Evolutionary conservation across 164 flowering plant genomes (phyloP).

Genomic region (Warburgia ugandensis): DNA sequence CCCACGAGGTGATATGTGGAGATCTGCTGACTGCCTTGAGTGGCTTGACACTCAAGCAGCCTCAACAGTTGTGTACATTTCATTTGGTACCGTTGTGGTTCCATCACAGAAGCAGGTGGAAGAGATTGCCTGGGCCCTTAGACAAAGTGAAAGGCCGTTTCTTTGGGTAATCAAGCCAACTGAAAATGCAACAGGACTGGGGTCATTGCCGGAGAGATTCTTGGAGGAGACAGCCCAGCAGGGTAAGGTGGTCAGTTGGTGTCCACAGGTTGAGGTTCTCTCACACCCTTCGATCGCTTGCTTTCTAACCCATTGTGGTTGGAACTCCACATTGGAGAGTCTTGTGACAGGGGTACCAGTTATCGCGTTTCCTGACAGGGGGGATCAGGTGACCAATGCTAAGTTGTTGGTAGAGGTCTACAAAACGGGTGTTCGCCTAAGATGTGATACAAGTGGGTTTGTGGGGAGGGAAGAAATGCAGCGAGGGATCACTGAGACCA

Average conservation of each 20-base stretch:
- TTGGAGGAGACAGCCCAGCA: neutral
- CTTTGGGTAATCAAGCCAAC: slow-evolving; percentile 18
- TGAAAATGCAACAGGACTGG: neutral
- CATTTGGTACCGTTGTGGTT: slow-evolving; percentile 11
- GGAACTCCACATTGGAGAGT: slow-evolving; percentile 26
- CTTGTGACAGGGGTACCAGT: slow-evolving; percentile 7
- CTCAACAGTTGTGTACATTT: slow-evolving; percentile 15
- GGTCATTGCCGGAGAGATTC: neutral
- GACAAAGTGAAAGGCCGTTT: slow-evolving; percentile 14
- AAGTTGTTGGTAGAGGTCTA: slow-evolving; percentile 9
- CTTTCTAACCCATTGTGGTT: slow-evolving; percentile 42
- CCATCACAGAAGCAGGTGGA: slow-evolving; percentile 13
- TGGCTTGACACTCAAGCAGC: slow-evolving; percentile 16
- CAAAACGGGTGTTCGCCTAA: slow-evolving; percentile 3
- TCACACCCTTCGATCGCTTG: slow-evolving; percentile 28
- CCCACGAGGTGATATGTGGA: neutral
- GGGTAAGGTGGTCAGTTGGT: slow-evolving; percentile 37
- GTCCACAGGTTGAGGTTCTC: slow-evolving; percentile 31
- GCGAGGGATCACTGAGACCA: slow-evolving; percentile 1
- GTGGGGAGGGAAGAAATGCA: slow-evolving; percentile 4
- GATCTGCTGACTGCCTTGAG: neutral
- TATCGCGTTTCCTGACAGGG: slow-evolving; percentile 6
- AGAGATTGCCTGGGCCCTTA: slow-evolving; percentile 16
- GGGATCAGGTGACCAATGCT: slow-evolving; percentile 10
- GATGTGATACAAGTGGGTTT: neutral